Evolutionary conservation across 345 rosid species (phyloP), one percentile per base, ranked within the genome.

Genomic region (Rubroshorea leprosula): DNA sequence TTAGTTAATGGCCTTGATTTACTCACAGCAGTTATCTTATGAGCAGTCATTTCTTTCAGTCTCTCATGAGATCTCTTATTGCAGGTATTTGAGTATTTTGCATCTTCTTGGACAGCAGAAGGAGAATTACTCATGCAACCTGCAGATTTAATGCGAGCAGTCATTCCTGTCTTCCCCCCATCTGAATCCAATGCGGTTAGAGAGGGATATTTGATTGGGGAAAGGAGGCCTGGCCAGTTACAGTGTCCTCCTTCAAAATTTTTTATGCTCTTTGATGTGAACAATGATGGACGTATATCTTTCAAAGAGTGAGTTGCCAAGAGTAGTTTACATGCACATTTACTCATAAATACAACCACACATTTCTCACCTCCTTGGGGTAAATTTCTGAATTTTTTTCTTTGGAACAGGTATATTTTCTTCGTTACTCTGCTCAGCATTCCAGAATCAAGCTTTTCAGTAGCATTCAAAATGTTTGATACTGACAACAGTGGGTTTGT

Each of bases 101-200:
- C 94, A 18, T 75, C 87, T 5, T 58, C 24, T 25, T 50, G 27
- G 61, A 57, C 68, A 2, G 69, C 74, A 0, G 65, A 68, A 23
- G 89, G 85, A 43, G 94, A 83, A 39, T 60, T 72, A 20, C 76
- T 80, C 24, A 83, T 86, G 94, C 79, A 57, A 12, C 79, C 94
- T 0, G 80, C 66, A 1, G 93, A 86, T 68, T 63, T 86, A 69
- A 86, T 83, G 89, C 65, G 89, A 22, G 93, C 93, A 23, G 60
- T 81, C n/a, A 83, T 86, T 20, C 94, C 83, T 6, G 94, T 86
- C 5, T 86, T 86, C 73, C 85, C 89, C 68, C 89, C 94, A 0
- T 73, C 85, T 0, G 83, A 79, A 63, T 86, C 89, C 1, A 51
- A 67, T 55, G 64, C 72, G 13, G 73, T 83, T 23, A 69, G 93